Conservation (phyloP, 75 land plant species). For the Sequoiadendron giganteum region DNA sequence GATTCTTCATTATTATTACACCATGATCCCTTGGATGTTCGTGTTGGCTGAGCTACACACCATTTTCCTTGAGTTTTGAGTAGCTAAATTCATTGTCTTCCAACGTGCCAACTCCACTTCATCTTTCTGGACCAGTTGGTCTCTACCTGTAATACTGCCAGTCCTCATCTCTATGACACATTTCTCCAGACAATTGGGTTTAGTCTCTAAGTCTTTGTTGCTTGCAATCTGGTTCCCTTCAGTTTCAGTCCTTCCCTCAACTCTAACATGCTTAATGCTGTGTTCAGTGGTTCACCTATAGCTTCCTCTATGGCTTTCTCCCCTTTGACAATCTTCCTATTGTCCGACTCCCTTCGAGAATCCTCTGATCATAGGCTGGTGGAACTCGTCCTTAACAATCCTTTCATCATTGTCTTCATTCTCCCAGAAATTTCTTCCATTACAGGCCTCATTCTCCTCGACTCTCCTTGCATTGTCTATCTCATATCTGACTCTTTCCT, state of each 20-base stretch:
- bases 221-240: neutral
- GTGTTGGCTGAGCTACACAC: neutral
- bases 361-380: too few relatives aligned
- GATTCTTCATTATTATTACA: neutral
- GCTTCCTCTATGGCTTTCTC: too few relatives aligned
- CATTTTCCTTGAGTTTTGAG: neutral
- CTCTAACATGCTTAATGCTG: neutral
- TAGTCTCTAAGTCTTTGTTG: neutral
- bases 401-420: too few relatives aligned
- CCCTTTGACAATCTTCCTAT: too few relatives aligned
- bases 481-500: neutral
- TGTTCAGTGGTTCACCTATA: neutral
- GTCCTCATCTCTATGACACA: neutral
- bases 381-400: too few relatives aligned
- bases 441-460: too few relatives aligned
- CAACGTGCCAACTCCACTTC: neutral
- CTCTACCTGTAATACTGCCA: neutral
- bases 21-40: neutral
- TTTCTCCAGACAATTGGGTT: neutral
- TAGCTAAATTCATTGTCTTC: neutral
- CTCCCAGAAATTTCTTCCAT: too few relatives aligned
- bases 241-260: neutral
- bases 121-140: neutral
- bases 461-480: neutral
- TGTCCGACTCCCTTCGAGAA: too few relatives aligned